Percentiles rank a stretch among this genome's conserved stretches.
Conservation (phyloP, 2,329 filamentous ascomycete genomes). For the Alternaria metachromatica region DNA sequence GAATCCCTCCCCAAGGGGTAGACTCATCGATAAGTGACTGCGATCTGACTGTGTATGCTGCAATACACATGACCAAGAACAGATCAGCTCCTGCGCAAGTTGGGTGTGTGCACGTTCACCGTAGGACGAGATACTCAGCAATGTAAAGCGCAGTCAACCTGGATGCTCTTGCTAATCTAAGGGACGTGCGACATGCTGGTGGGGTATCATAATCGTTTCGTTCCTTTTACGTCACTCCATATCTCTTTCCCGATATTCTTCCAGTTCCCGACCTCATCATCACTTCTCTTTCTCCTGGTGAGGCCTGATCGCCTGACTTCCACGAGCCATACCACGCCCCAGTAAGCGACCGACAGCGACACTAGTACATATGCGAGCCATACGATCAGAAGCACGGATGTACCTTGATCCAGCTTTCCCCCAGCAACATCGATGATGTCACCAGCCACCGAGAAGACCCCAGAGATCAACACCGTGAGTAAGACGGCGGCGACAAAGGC, state of each 20-base stretch:
- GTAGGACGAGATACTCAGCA: not conserved
- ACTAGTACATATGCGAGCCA: conserved; percentile 27
- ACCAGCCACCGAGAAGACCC: conserved; percentile 6
- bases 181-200: not conserved
- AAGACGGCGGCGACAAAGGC: conserved; percentile 24
- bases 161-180: not conserved
- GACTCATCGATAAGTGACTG: not conserved
- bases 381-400: conserved; percentile 19
- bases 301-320: conserved; percentile 28
- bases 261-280: conserved; percentile 33
- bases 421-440: conserved; percentile 16
- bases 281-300: conserved; percentile 19
- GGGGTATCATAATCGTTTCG: not conserved
- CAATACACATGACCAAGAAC: not conserved
- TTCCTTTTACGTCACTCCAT: conserved; percentile 22
- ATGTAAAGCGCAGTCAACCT: not conserved
- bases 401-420: conserved; percentile 14
- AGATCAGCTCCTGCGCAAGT: not conserved
- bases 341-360: conserved; percentile 21
- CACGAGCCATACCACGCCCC: conserved; percentile 35
- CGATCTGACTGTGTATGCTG: not conserved
- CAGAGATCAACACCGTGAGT: conserved; percentile 14
- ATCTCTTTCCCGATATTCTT: conserved; percentile 22
- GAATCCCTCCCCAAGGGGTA: not conserved
- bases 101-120: not conserved